Conservation (phyloP, 306 rosid genomes). For the Rubus parviflorus region DNA sequence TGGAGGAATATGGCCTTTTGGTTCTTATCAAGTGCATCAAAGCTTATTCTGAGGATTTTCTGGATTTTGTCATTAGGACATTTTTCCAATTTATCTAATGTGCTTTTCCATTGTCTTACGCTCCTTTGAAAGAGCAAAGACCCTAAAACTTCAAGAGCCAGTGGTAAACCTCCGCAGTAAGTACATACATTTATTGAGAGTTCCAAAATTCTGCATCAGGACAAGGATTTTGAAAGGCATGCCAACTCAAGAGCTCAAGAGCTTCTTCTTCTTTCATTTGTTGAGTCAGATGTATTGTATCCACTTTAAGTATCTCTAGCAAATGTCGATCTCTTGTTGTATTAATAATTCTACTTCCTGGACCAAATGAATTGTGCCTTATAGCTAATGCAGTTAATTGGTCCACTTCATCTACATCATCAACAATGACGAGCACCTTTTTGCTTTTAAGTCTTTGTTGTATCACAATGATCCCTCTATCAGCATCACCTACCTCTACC, state of each 20-base stretch:
- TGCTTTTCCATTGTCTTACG: not conserved
- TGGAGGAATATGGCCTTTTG: not conserved
- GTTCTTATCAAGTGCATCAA: not conserved
- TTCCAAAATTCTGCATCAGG: not conserved
- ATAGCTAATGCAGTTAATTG: too few relatives aligned
- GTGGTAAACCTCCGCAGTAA: slow-evolving; percentile 38
- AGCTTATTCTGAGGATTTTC: too few relatives aligned
- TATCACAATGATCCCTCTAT: too few relatives aligned
- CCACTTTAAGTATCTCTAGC: not conserved
- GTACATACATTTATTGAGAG: slow-evolving; percentile 11
- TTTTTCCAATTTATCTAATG: too few relatives aligned
- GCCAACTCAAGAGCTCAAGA: slow-evolving; percentile 24
- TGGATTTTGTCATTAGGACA: too few relatives aligned
- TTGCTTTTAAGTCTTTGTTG: too few relatives aligned
- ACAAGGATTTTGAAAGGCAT: slow-evolving; percentile 27
- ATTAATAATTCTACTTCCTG: not conserved
- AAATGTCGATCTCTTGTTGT: slow-evolving; percentile 26
- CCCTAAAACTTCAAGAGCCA: slow-evolving; percentile 41
- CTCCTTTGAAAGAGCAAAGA: slow-evolving; percentile 26
- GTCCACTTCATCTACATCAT: too few relatives aligned
- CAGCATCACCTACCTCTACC: not conserved
- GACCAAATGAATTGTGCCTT: too few relatives aligned
- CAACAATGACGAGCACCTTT: too few relatives aligned
- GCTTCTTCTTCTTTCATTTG: slow-evolving; percentile 26
- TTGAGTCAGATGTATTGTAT: not conserved